Conservation (phyloP, 2,329 filamentous ascomycete species). For the Monilinia polystroma region DNA sequence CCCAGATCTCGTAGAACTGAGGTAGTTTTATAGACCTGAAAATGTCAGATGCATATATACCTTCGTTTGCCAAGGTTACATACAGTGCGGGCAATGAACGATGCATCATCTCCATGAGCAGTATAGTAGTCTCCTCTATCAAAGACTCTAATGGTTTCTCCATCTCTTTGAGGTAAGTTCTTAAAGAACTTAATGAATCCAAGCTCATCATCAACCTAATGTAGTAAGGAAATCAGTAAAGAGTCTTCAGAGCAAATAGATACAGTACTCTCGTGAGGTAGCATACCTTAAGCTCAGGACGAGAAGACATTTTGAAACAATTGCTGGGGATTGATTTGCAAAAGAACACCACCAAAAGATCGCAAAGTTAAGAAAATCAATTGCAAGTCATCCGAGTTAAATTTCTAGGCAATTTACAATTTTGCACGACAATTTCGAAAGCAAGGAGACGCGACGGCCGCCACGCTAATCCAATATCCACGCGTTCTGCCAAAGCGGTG, state of each 20-base stretch:
- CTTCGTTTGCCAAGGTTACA: constrained; percentile 29
- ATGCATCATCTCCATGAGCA: constrained; percentile 82
- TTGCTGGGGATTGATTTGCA: no score
- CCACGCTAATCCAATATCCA: not conserved
- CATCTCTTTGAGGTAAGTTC: constrained; percentile 68
- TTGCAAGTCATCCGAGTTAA: not conserved
- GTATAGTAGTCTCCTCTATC: constrained; percentile 95
- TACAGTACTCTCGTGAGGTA: constrained; percentile 14
- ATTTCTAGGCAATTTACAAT: not conserved
- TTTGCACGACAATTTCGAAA: not conserved
- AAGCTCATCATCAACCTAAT: constrained; percentile 88
- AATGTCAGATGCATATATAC: constrained; percentile 15
- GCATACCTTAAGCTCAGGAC: constrained; percentile 68
- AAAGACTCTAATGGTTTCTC: constrained; percentile 83
- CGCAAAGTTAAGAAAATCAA: not conserved
- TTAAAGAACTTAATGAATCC: constrained; percentile 98
- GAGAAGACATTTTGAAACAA: constrained; percentile 60
- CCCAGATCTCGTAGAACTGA: constrained; percentile 91
- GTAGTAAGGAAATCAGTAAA: constrained; percentile 25
- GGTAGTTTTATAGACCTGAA: constrained; percentile 90
- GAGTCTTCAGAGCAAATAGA: not conserved
- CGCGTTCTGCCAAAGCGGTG: constrained; percentile 20
- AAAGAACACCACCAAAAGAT: not conserved
- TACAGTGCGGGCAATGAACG: constrained; percentile 77
- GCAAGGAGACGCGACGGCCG: constrained; percentile 15